A percentile compares a stretch with the other conserved stretches of the same genome.
Conservation (phyloP, 2,329 filamentous ascomycete species). For the Fonsecaea multimorphosa region DNA sequence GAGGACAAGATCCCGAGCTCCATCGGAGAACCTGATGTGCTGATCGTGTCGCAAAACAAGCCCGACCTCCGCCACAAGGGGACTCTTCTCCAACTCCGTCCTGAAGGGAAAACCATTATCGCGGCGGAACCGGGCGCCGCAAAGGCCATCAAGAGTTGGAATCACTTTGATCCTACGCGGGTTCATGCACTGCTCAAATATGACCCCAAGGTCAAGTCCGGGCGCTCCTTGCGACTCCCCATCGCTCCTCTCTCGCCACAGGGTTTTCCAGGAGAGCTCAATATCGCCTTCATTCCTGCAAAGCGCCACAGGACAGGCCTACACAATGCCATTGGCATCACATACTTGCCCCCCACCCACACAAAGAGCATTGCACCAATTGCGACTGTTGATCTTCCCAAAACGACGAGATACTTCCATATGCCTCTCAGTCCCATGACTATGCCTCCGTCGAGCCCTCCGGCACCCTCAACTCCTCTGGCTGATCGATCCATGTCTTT, state of each 20-base stretch:
- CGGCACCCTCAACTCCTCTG: conserved; percentile 25
- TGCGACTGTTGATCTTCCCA: conserved; percentile 37
- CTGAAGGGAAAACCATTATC: conserved; percentile 64
- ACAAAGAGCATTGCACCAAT: conserved; percentile 35
- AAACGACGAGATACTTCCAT: conserved; percentile 35
- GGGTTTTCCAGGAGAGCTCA: conserved; percentile 70
- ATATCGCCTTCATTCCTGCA: conserved; percentile 69
- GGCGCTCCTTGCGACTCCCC: conserved; percentile 55
- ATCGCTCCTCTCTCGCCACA: conserved; percentile 61
- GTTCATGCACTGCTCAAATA: conserved; percentile 55
- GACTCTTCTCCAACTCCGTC: conserved; percentile 69
- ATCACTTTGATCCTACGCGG: conserved; percentile 64
- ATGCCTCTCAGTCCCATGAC: conserved; percentile 37
- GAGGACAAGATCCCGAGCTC: conserved; percentile 62
- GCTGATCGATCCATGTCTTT: conserved; percentile 23
- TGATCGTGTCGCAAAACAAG: conserved; percentile 67
- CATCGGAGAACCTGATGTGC: conserved; percentile 61
- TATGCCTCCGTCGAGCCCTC: conserved; percentile 34
- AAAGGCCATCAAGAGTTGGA: conserved; percentile 70
- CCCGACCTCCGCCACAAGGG: conserved; percentile 74
- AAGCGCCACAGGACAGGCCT: conserved; percentile 65
- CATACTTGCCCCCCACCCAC: conserved; percentile 65
- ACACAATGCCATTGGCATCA: conserved; percentile 73
- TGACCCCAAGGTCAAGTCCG: conserved; percentile 46
- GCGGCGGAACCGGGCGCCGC: conserved; percentile 70